Conservation (phyloP, 2,329 filamentous ascomycete genomes). For the Gnomoniopsis smithogilvyi region DNA sequence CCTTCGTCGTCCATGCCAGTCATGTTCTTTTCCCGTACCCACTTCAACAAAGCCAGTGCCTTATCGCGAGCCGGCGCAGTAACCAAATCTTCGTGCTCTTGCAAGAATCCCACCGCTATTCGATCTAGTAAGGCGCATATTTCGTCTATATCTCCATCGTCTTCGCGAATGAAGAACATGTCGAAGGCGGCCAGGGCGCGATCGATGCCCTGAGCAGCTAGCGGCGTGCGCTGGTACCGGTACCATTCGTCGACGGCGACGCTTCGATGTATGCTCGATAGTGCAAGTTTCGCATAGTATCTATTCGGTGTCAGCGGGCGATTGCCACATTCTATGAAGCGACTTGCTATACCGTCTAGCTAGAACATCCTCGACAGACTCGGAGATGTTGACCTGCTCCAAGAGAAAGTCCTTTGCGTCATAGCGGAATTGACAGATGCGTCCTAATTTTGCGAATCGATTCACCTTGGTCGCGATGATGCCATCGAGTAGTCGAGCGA, state of each 20-base stretch:
- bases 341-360: conserved; percentile 57
- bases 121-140: conserved; percentile 63
- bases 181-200: conserved; percentile 79
- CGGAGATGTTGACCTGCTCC: conserved; percentile 57
- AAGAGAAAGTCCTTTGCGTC: conserved; percentile 85
- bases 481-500: conserved; percentile 56
- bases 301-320: conserved; percentile 37
- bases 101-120: conserved; percentile 55
- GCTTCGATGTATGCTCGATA: conserved; percentile 78
- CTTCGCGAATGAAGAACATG: conserved; percentile 77
- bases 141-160: conserved; percentile 68
- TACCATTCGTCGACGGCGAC: conserved; percentile 78
- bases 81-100: conserved; percentile 49
- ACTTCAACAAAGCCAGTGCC: conserved; percentile 65
- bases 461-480: conserved; percentile 69
- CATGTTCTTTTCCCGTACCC: conserved; percentile 66
- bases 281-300: conserved; percentile 70
- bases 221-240: conserved; percentile 41
- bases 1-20: conserved; percentile 66
- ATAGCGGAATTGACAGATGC: conserved; percentile 71
- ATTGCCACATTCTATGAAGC: not conserved
- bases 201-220: conserved; percentile 51
- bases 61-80: conserved; percentile 61
- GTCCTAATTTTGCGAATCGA: conserved; percentile 66
- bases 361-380: conserved; percentile 68